Evolutionary conservation across 345 rosid species (phyloP).

Genomic region (Mangifera indica): DNA sequence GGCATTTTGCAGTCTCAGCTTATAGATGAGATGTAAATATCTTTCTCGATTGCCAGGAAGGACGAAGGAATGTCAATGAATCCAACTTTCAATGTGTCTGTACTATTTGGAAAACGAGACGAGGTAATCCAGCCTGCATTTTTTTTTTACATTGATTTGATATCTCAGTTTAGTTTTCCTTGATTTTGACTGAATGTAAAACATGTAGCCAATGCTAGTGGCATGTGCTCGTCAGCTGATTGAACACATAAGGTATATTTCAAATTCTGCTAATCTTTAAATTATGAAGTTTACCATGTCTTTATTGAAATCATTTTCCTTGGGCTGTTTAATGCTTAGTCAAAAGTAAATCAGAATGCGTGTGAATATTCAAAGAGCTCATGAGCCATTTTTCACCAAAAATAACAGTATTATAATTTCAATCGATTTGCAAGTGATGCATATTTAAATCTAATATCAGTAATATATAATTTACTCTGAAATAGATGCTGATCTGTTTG

Average conservation of each 20-base stretch:
- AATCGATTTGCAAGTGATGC: background rate
- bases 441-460: background rate
- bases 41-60: slow-evolving; percentile 51
- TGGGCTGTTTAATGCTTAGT: background rate
- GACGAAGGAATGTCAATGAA: slow-evolving; percentile 77
- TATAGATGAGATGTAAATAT: slow-evolving; percentile 6
- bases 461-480: background rate
- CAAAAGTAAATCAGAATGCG: background rate
- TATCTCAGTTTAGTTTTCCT: slow-evolving; percentile 13
- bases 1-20: background rate
- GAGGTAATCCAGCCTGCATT: slow-evolving; percentile 46
- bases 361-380: background rate
- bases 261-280: background rate
- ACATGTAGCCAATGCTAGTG: slow-evolving; percentile 68
- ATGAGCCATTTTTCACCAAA: background rate
- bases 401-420: background rate
- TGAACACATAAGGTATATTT: slow-evolving; percentile 71
- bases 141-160: background rate
- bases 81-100: slow-evolving; percentile 80
- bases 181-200: slow-evolving; percentile 18
- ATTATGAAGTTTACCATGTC: background rate
- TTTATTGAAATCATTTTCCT: background rate
- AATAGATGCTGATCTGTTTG: slow-evolving; percentile 9
- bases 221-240: slow-evolving; percentile 84
- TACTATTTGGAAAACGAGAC: slow-evolving; percentile 86